Conservation (phyloP, 75 land plant species). For the Selaginella tamariscina region DNA sequence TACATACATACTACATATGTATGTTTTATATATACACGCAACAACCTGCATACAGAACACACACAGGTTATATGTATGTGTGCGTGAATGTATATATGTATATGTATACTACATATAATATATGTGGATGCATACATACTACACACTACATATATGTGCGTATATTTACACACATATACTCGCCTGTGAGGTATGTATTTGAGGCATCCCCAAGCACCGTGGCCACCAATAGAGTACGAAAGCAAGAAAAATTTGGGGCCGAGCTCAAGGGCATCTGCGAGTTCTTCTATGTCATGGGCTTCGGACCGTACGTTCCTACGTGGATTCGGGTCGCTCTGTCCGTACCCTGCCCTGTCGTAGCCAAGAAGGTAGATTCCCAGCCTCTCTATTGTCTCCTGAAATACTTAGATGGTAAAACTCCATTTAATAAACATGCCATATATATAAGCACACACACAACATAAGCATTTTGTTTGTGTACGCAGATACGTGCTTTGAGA, state of each 20-base stretch:
- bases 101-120: neutral
- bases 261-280: constrained; percentile 58
- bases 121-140: neutral
- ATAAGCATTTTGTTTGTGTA: no score
- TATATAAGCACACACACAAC: no score
- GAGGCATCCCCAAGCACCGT: constrained; percentile 50
- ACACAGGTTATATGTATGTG: neutral
- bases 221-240: constrained; percentile 61
- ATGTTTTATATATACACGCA: neutral
- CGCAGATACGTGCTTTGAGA: no score
- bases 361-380: constrained; percentile 52
- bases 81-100: neutral
- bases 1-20: no score
- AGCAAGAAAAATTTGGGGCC: constrained; percentile 60
- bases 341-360: constrained; percentile 89
- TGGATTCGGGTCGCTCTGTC: constrained; percentile 86
- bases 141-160: neutral
- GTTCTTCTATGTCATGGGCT: constrained; percentile 59
- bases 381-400: constrained; percentile 47
- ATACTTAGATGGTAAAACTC: constrained; percentile 5
- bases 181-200: constrained; percentile 79
- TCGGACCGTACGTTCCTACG: constrained; percentile 39
- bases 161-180: neutral
- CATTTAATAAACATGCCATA: no score
- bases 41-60: neutral